These are phyloP conservation scores for Fonticula alba DNA, from an alignment of 78 protist species.

Conservation along the genomic window DNA sequence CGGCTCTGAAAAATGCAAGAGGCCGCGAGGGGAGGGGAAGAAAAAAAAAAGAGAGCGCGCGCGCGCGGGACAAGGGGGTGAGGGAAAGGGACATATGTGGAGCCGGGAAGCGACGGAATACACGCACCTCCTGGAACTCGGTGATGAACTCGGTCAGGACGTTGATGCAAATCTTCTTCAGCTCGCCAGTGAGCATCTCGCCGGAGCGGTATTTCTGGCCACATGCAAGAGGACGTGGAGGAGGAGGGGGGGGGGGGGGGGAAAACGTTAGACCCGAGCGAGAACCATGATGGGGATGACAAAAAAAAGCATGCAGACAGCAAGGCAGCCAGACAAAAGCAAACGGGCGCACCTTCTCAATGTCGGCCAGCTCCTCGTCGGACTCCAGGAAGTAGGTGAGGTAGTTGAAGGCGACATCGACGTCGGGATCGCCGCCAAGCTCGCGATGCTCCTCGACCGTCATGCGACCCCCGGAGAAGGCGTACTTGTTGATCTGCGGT, in stretches of 20 bases:
- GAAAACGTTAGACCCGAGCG: background rate
- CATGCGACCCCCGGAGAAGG: constrained; percentile 83
- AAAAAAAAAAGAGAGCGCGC: too few species aligned
- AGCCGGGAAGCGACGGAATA: too few species aligned
- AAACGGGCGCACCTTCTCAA: constrained; percentile 13
- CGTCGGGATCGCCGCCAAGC: constrained; percentile 20
- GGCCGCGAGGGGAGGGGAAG: too few species aligned
- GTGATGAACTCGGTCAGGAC: constrained; percentile 20
- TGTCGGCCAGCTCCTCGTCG: constrained; percentile 52
- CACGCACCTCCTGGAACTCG: constrained; percentile 22
- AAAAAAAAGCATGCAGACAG: background rate
- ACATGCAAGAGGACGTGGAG: too few species aligned
- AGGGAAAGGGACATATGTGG: too few species aligned
- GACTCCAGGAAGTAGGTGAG: constrained; percentile 69
- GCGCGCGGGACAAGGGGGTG: too few species aligned
- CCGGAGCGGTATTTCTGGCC: constrained; percentile 53
- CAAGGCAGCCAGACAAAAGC: too few species aligned
- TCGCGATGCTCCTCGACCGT: constrained; percentile 82
- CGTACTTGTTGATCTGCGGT: constrained; percentile 52
- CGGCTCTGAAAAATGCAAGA: too few species aligned
- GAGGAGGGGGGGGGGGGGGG: background rate
- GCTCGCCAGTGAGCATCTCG: constrained; percentile 61
- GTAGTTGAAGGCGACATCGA: constrained; percentile 73
- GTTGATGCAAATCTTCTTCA: constrained; percentile 48
- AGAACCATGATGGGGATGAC: background rate